Evolutionary conservation across 352 stramenopile species (phyloP), one percentile per base, ranked within the genome.

Genomic region (Phytophthora cryptogea): DNA sequence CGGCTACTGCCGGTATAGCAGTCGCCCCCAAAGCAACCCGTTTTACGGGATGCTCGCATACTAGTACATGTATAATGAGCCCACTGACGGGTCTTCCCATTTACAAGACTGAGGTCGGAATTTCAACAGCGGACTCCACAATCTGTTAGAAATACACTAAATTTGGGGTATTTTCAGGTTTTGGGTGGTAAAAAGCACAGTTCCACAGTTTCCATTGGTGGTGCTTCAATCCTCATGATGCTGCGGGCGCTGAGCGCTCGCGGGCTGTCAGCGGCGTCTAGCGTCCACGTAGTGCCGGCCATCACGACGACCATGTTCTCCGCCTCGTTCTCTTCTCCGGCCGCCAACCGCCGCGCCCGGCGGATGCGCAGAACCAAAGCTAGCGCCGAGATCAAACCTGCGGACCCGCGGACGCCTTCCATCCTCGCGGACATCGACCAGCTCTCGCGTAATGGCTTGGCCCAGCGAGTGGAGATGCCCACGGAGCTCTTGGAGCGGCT

Each of bases 391-490:
- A 27, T 26, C 8, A 17, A 35, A 1, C 31, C 30, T 4, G 20
- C 53, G 1, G 45, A 67, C 51, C 47, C 58, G 32, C 36, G 36
- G 3, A 52, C 64, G 20, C 40, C 54, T 8, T 54, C 46, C 13
- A 47, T 93, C 40, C 65, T 93, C 23, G 71, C 72, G 3, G 75
- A 72, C 51, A 88, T 93, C 26, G 67, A 83, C n/a, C 64, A 78
- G 6, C 61, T 90, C 33, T 84, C 80, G 31, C 71, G 75, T 39
- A 91, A 80, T n/a, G 80, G 74, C 13, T 66, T 93, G 43, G 72
- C 76, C 46, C 70, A 84, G 57, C 81, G 81, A 54, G 72, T 90
- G 37, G 76, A 91, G 50, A 92, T 95, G 83, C 83, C 86, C 2
- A 69, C 59, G 33, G 70, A 83, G 27, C 56, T 95, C 60, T 63